Percentiles rank a stretch among this genome's conserved stretches.
Conservation (phyloP, 176 grass and related monocot genomes). For the Rhynchospora tenuis region DNA sequence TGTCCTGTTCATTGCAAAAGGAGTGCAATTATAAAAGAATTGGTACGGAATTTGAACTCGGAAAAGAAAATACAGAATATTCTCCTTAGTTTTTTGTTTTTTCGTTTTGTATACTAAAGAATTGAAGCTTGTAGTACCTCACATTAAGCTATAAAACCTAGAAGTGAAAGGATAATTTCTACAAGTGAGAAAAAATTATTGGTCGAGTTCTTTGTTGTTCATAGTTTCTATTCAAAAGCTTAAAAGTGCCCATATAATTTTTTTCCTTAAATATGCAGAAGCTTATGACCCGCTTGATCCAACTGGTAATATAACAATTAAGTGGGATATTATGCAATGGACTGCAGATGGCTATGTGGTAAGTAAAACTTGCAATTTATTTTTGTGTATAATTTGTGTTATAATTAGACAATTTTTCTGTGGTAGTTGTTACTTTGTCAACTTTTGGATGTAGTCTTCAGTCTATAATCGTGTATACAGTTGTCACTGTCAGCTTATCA, state of each 20-base stretch:
- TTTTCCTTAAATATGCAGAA: conserved; percentile 30
- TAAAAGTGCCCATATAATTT: neutral
- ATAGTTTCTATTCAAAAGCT: neutral
- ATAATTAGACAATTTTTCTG: neutral
- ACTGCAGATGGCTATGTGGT: conserved; percentile 80
- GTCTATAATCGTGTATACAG: neutral
- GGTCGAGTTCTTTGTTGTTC: neutral
- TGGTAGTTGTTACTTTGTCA: neutral
- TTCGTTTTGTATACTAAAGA: neutral
- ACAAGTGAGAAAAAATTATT: neutral
- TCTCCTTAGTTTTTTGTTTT: neutral
- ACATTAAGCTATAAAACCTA: conserved; percentile 1
- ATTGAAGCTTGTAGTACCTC: conserved; percentile 8
- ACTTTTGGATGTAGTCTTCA: neutral
- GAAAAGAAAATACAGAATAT: neutral
- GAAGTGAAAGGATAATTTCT: neutral
- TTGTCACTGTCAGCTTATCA: conserved; percentile 5
- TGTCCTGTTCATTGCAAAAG: neutral
- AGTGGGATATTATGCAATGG: conserved; percentile 78
- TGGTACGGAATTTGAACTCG: neutral
- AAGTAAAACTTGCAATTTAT: conserved; percentile 28
- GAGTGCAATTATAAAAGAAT: conserved; percentile 1
- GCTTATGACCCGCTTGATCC: conserved; percentile 76
- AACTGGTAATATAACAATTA: conserved; percentile 76
- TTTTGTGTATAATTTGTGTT: neutral